Conservation (phyloP, 2,329 filamentous ascomycete species). For the Exophiala sp. region DNA sequence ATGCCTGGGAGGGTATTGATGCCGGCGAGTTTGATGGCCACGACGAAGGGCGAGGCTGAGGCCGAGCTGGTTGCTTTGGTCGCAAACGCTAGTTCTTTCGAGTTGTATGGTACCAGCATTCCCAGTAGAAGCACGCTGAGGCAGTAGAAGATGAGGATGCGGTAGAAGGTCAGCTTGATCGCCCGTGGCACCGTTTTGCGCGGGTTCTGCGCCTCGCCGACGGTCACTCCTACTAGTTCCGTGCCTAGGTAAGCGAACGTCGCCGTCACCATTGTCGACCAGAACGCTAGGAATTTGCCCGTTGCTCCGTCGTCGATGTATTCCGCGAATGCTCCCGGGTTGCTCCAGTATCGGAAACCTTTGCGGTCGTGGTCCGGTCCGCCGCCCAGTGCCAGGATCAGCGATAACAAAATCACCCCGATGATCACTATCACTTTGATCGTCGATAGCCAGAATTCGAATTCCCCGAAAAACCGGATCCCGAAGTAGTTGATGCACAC, state of each 20-base stretch:
- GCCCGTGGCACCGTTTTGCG: conserved; percentile 69
- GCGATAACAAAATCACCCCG: conserved; percentile 59
- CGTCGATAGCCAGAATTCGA: conserved; percentile 54
- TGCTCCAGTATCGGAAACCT: conserved; percentile 61
- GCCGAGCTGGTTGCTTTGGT: conserved; percentile 39
- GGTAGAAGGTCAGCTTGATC: conserved; percentile 75
- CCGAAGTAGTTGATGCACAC: conserved; percentile 64
- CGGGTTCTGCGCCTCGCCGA: conserved; percentile 73
- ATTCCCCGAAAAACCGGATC: conserved; percentile 64
- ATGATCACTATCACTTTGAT: conserved; percentile 65
- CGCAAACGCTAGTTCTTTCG: conserved; percentile 55
- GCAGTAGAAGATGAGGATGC: conserved; percentile 75
- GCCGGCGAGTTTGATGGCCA: conserved; percentile 54
- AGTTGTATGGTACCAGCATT: conserved; percentile 70
- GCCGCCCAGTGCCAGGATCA: conserved; percentile 60
- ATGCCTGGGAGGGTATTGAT: conserved; percentile 52
- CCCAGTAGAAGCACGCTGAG: conserved; percentile 67
- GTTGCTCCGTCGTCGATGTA: conserved; percentile 56
- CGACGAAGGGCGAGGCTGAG: conserved; percentile 57
- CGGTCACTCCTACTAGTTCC: conserved; percentile 70
- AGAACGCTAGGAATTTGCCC: conserved; percentile 57
- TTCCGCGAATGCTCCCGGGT: conserved; percentile 54
- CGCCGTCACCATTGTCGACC: conserved; percentile 65
- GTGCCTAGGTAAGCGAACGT: conserved; percentile 75
- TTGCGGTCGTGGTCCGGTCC: conserved; percentile 57